Conservation (phyloP, 2,329 filamentous ascomycete species). For the Raffaelea arxii region DNA sequence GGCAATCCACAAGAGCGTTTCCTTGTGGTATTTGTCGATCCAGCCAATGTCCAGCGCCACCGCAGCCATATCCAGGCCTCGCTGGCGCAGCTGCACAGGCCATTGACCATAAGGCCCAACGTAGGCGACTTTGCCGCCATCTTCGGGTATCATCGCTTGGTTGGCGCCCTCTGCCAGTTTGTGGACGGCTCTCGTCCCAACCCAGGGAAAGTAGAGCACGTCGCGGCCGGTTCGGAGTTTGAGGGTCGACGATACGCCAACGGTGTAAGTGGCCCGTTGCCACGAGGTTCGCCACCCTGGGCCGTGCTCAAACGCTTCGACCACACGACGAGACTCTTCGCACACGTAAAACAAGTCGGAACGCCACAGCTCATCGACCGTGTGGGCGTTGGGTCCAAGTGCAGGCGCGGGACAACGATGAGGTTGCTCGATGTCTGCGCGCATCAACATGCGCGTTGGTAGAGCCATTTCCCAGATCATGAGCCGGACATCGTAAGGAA, state of each 20-base stretch:
- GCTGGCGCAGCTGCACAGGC: constrained; percentile 5
- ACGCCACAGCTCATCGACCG: constrained; percentile 10
- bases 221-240: constrained; percentile 4
- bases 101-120: constrained; percentile 7
- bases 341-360: constrained; percentile 12
- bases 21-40: constrained; percentile 10
- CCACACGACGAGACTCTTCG: constrained; percentile 7
- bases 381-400: not conserved
- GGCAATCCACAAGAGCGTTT: constrained; percentile 10
- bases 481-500: constrained; percentile 12
- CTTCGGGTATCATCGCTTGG: not conserved
- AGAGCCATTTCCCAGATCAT: constrained; percentile 12
- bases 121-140: not conserved
- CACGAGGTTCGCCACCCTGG: too few species aligned
- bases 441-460: constrained; percentile 10
- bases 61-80: constrained; percentile 3
- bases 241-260: constrained; percentile 1
- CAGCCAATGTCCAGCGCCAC: constrained; percentile 11
- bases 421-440: constrained; percentile 3
- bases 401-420: not conserved
- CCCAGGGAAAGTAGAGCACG: constrained; percentile 11
- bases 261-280: not conserved
- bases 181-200: not conserved
- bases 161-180: not conserved
- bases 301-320: not conserved